Evolutionary conservation across 805 yeast genomes (phyloP), one percentile per base, ranked within the genome.

Genomic region (Cyberlindnera misumaiensis): DNA sequence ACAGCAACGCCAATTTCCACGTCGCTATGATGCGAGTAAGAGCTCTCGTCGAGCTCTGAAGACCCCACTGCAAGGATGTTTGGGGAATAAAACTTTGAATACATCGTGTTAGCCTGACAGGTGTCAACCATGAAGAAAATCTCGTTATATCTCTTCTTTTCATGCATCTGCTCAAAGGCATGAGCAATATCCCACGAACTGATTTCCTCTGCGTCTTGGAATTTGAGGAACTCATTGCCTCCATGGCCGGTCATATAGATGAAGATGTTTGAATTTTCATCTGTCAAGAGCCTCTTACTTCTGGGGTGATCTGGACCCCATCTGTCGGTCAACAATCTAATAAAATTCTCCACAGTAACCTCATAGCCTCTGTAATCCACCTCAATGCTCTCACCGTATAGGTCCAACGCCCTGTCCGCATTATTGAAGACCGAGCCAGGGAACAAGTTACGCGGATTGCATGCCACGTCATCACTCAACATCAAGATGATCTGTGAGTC

Each of bases 81-180:
- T 26, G 98, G 97, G 9, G 96, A 83, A 58, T 87, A 88, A 55
- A 90, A 79, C 54, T 83, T 76, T 41, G 94, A 81, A 63, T 83
- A 93, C 98, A 93, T 90, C 12, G 98, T 87, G 62, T 90, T 93
- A 18, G 98, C 98, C 67, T 93, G 98, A 57, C 99, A 93, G 0
- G 99, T 93, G 60, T 93, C 99, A 47, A 93, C 83, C 97, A 93
- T 93, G 63, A 93, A 93, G 56, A 93, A 78, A 26, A 93, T 84
- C 65, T 93, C 97, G 51, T 89, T 88, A 66, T 93, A 93, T 40
- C 98, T 72, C 50, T 84, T 83, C 74, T 89, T 89, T 58, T 90
- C 96, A 65, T 86, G 77, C 98, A 93, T 93, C 59, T 93, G 97
- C 37, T 77, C 94, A 64, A 93, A 86, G 3, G 97, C 97, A 63